Base-by-base conservation (phyloP, 2,329 filamentous ascomycete species). In the Calonectria hongkongensis region DNA sequence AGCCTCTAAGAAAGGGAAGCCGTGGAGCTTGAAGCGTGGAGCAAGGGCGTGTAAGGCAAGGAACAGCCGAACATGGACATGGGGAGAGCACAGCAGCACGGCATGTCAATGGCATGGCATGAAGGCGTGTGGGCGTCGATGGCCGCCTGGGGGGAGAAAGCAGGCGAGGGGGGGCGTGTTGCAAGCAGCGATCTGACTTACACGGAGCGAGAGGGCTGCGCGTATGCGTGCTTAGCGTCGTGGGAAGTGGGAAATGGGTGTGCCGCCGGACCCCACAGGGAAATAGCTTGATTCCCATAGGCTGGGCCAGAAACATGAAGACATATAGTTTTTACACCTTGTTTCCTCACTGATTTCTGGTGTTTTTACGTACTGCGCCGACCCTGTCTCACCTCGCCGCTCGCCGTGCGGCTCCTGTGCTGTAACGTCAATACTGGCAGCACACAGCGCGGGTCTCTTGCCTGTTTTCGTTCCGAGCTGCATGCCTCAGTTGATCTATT, bases 241-340 rank as follows among this genome's bases (percentile, higher is more conserved):
- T 45, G 60, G 21, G n/a, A 54, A 30, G 33, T 27, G 41, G 41
- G 12, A 47, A 56, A 54, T 48, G 64, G 69, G 64, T 70, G 60
- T 70, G 36, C 60, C 58, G 68, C 45, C 48, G 27, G 45, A 41
- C 62, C 50, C 58, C 27, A 50, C 62, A 21, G 47, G n/a, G 15
- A 39, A 65, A 68, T 50, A 70, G 25, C 63, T 48, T 45, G 30
- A 16, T 45, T 76, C 50, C 56, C 41, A 78, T 73, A 77, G 76
- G 76, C 39, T 50, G 15, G 51, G 30, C 41, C 30, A 64, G 43
- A 30, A 58, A 73, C 58, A 65, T 21, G 45, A 78, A 66, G 76
- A 78, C 76, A 78, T 77, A 76, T 72, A 77, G 67, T 77, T 78
- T 78, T 78, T 77, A 78, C 76, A 77, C 56, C 70, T 74, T 72